These are phyloP conservation scores for Aspergillus quadrilineatus DNA, from an alignment of 2,329 filamentous ascomycete genomes.

Conservation along the genomic window DNA sequence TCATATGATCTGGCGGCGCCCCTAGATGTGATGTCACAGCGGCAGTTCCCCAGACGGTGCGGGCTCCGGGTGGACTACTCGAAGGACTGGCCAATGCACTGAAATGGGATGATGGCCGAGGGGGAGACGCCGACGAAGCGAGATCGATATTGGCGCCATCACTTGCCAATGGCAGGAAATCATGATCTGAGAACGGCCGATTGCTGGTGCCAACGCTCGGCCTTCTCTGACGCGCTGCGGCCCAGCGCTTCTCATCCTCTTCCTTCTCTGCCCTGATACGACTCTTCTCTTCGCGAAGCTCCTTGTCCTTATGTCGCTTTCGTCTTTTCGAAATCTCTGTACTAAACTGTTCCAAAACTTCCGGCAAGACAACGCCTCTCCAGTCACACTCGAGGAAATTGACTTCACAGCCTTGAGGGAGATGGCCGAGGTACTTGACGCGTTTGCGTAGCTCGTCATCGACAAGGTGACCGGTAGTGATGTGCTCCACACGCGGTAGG, in stretches of 20 bases:
- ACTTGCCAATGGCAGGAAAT: constrained; percentile 64
- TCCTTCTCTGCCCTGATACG: constrained; percentile 76
- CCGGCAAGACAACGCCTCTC: constrained; percentile 79
- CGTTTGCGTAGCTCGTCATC: constrained; percentile 81
- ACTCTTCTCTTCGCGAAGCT: constrained; percentile 81
- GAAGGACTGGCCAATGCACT: constrained; percentile 69
- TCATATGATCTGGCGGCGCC: constrained; percentile 45
- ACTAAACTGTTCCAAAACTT: constrained; percentile 73
- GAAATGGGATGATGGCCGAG: constrained; percentile 44
- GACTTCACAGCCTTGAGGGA: constrained; percentile 87
- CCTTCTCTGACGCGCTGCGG: constrained; percentile 63
- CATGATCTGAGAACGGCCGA: constrained; percentile 56
- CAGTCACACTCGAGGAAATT: constrained; percentile 92
- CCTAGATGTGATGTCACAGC: constrained; percentile 61
- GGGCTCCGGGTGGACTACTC: constrained; percentile 71
- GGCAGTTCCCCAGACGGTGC: constrained; percentile 91
- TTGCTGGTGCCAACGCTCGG: constrained; percentile 49
- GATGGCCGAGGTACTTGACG: constrained; percentile 81
- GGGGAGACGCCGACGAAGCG: constrained; percentile 40
- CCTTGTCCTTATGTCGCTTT: constrained; percentile 78
- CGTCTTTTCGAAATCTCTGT: constrained; percentile 73
- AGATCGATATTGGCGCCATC: constrained; percentile 31
- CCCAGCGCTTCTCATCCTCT: constrained; percentile 68
- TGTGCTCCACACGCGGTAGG: constrained; percentile 81
- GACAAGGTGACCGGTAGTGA: constrained; percentile 82